Percentiles rank a stretch among this genome's conserved stretches.
phyloP scores from a whole-genome alignment of 805 yeast genomes.

The Wickerhamomyces kurtzmanii region DNA sequence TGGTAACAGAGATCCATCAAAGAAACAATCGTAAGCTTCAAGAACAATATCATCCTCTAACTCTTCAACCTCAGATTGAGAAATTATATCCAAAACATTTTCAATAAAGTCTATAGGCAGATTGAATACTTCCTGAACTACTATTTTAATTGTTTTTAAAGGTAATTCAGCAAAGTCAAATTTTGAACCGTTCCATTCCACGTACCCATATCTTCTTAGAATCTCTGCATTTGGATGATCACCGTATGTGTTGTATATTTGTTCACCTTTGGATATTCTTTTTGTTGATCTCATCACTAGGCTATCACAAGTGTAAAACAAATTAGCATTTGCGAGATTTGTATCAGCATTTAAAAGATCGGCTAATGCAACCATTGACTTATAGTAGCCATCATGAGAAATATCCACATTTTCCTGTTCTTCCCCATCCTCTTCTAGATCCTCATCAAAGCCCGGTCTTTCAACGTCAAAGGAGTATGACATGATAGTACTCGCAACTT shows the following conservation, averaged over 20 bases:
- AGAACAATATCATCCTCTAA: constrained; percentile 30
- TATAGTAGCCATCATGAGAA: constrained; percentile 33
- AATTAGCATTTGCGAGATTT: constrained; percentile 60
- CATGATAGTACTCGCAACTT: constrained; percentile 74
- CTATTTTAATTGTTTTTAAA: constrained; percentile 27
- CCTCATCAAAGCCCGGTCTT: constrained; percentile 20
- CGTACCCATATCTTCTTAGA: constrained; percentile 85
- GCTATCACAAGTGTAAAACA: constrained; percentile 35
- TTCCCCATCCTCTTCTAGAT: constrained; percentile 25
- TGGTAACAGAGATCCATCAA: constrained; percentile 45
- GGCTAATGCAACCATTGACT: constrained; percentile 90
- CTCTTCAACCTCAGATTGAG: constrained; percentile 22
- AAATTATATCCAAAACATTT: constrained; percentile 19
- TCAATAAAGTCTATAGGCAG: constrained; percentile 21
- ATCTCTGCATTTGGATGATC: constrained; percentile 89
- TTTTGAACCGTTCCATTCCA: constrained; percentile 62
- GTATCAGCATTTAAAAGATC: constrained; percentile 88
- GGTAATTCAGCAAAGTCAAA: constrained; percentile 77
- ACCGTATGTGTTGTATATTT: constrained; percentile 82
- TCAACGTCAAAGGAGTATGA: constrained; percentile 87
- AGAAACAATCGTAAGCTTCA: constrained; percentile 56
- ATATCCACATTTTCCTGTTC: constrained; percentile 23
- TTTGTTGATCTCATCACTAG: constrained; percentile 68
- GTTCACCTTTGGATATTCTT: constrained; percentile 54
- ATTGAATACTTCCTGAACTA: constrained; percentile 19